Evolutionary conservation across 129 eudicot genomes (phyloP), one percentile per base, ranked within the genome.

Genomic region (Tagetes erecta): DNA sequence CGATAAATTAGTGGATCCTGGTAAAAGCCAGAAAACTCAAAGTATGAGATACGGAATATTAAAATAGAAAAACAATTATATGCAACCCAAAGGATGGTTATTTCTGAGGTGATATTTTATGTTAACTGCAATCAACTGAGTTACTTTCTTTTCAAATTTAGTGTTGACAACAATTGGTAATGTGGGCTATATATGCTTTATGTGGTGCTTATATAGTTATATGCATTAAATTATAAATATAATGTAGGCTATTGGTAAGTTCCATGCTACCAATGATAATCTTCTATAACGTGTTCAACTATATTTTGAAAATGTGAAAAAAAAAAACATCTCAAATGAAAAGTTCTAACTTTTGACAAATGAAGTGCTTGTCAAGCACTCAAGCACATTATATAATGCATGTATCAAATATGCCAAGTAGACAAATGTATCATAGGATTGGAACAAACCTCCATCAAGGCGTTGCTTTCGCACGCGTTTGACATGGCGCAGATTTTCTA

Each of bases 401-500:
- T 4, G 51, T 41, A 31, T 71, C 64, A 71, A 53, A 55, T 10
- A 57, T 30, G 65, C 37, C 49, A 57, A 6, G 52, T 13, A 6
- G 33, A 78, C 13, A 6, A 71, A 41, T 13, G 45, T 56, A 55
- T 44, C 0, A 52, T n/a, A 53, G 65, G 44, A 72, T 31, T 59
- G 44, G 37, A 59, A 40, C n/a, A 64, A 70, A 88, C 97, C 94
- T 77, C 79, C 91, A 67, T 85, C 82, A 57, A 77, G 74, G 51
- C 50, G 53, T 65, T 75, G 78, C 84, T 85, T 95, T 52, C 82
- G 83, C 40, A 91, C 88, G 5, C 99, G 89, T 83, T 95, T 95
- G 71, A 91, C 94, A 84, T 95, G 99, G 64, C 86, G 90, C 63
- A 86, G 80, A 78, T 83, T 79, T 81, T 95, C 96, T 69, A 95